Evolutionary conservation across 2,329 filamentous ascomycete species (phyloP), one percentile per base, ranked within the genome.

Genomic region (Beauveria varroae): DNA sequence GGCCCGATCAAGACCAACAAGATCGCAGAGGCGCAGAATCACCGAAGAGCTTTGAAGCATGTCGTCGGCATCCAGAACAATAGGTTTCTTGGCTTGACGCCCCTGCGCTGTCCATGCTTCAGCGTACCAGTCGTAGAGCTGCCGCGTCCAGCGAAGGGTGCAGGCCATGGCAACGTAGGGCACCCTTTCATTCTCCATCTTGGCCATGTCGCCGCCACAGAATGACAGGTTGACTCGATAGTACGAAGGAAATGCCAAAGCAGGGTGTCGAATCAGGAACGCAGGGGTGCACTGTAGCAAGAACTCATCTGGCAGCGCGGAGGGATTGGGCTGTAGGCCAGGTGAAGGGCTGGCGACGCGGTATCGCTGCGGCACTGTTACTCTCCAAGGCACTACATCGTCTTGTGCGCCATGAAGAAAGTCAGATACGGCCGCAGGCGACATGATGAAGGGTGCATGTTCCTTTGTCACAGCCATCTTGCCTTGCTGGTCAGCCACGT

Each of bases 191-290:
- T 22, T 14, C 40, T 52, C 49, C 28, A 43, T 10, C 5, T 51
- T 24, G 49, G 47, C 57, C 47, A 26, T 24, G 28, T 51, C 37
- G 46, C 57, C 57, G 18, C 46, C 57, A 16, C 52, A 55, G 10
- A 53, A 46, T 1, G n/a, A 37, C 20, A 53, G 20, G 0, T 37
- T 20, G 14, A 49, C 37, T 20, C 60, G 54, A 22, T 62, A 59
- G 14, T 71, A 65, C 1, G 75, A 77, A 5, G 73, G 70, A 46
- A 73, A 75, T 7, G 70, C 66, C 26, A 76, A 63, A 8, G 73
- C 73, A 3, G 75, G 75, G 60, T 77, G 73, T 1, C 75, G 68
- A 60, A 77, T 73, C 28, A 75, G 66, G 57, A 76, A 74, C 2
- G 71, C 68, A 4, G 72, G 65, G 30, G 67, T 66, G 65, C 68